A percentile compares a stretch with the other conserved stretches of the same genome.
Conservation (phyloP, 352 stramenopile genomes). For the Phytophthora hybrid region DNA sequence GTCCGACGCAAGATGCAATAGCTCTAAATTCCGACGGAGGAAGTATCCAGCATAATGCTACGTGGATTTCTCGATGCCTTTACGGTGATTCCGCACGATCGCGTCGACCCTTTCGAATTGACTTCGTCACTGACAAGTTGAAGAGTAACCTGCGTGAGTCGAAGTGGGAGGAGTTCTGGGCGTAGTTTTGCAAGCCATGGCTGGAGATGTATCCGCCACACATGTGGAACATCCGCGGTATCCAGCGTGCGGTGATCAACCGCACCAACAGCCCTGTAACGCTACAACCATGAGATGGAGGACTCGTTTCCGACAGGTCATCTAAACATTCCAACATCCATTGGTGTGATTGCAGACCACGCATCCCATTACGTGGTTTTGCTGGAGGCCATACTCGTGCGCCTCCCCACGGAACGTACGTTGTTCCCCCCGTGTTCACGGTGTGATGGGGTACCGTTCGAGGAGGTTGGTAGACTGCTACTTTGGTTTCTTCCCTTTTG, state of each 20-base stretch:
- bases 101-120: no score
- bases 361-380: background rate
- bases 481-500: no score
- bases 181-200: background rate
- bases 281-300: background rate
- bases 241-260: background rate
- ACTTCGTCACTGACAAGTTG: no score
- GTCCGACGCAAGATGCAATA: constrained; percentile 13
- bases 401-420: background rate
- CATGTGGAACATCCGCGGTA: background rate
- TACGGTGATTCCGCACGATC: no score
- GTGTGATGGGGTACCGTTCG: no score
- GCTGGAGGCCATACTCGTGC: background rate
- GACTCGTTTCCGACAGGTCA: background rate
- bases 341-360: background rate
- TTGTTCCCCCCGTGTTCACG: background rate
- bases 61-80: no score
- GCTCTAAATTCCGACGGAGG: background rate
- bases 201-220: background rate
- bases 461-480: no score
- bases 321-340: background rate
- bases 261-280: background rate
- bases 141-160: background rate
- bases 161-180: background rate
- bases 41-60: constrained; percentile 3